Percentiles rank a stretch among this genome's conserved stretches.
Conservation (phyloP, 2,329 filamentous ascomycete genomes). For the Nothophaeocryptopus gaeumannii region DNA sequence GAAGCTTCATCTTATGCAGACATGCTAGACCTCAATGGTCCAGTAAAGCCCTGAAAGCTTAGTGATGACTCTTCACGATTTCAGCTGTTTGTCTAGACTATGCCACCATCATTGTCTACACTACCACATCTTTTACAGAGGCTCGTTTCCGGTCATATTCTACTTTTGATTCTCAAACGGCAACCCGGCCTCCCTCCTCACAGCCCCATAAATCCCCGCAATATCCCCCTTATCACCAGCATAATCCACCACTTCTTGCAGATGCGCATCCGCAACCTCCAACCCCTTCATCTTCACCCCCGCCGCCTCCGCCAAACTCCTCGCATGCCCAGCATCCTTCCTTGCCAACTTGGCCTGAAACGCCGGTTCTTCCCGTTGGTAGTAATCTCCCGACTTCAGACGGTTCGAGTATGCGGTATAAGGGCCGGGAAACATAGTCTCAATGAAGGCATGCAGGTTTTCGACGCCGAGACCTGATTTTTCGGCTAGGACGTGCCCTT, state of each 20-base stretch:
- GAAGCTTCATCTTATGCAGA: too few relatives aligned
- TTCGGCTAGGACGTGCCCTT: slow-evolving; percentile 76
- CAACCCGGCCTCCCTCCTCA: slow-evolving; percentile 70
- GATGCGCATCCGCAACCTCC: slow-evolving; percentile 65
- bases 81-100: too few relatives aligned
- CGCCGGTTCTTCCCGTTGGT: slow-evolving; percentile 70
- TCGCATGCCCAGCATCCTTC: slow-evolving; percentile 77
- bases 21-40: too few relatives aligned
- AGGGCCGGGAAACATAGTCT: slow-evolving; percentile 70
- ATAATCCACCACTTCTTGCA: slow-evolving; percentile 67
- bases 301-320: slow-evolving; percentile 60
- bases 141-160: too few relatives aligned
- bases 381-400: slow-evolving; percentile 74
- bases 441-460: slow-evolving; percentile 68
- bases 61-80: too few relatives aligned
- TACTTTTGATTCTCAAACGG: slow-evolving; percentile 57
- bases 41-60: too few relatives aligned
- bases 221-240: slow-evolving; percentile 72
- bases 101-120: too few relatives aligned
- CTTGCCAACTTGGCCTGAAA: slow-evolving; percentile 79
- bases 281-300: slow-evolving; percentile 64
- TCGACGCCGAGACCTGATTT: slow-evolving; percentile 72
- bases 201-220: slow-evolving; percentile 76
- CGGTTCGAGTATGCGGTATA: slow-evolving; percentile 72
- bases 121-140: too few relatives aligned